A percentile compares a stretch with the other conserved stretches of the same genome.
These are phyloP conservation scores for Orbilia oligospora DNA, from an alignment of 2,329 filamentous ascomycete species.

Conservation along the genomic window DNA sequence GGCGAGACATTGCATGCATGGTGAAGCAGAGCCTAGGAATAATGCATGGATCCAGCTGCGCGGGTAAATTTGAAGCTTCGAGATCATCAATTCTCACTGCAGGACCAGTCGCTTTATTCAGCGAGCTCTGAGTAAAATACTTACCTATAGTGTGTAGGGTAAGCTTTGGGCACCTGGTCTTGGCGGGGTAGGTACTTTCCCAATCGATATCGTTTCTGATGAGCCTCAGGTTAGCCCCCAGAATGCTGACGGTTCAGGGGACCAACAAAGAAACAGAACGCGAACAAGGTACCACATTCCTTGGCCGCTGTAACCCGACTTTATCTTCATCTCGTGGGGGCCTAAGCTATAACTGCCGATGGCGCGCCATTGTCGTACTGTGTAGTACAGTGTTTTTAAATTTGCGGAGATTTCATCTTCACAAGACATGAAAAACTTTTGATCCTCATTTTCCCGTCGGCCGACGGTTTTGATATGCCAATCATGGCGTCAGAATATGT, in stretches of 20 bases:
- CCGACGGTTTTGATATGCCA: slow-evolving; percentile 1
- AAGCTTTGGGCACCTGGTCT: slow-evolving; percentile 4
- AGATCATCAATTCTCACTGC: background rate
- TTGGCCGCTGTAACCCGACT: background rate
- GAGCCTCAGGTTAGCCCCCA: background rate
- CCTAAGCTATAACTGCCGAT: slow-evolving; percentile 20
- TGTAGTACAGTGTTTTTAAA: slow-evolving; percentile 14
- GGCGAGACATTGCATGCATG: slow-evolving; percentile 19
- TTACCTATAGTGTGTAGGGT: background rate
- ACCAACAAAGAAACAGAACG: background rate
- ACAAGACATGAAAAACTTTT: background rate
- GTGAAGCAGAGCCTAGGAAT: background rate
- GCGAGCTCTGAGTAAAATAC: background rate
- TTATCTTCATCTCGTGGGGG: background rate
- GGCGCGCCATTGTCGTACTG: slow-evolving; percentile 21
- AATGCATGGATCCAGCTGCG: background rate
- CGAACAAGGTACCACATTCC: no score
- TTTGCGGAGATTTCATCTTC: slow-evolving; percentile 2
- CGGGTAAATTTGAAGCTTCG: slow-evolving; percentile 19
- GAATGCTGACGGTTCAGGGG: slow-evolving; percentile 15
- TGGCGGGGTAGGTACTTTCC: slow-evolving; percentile 7
- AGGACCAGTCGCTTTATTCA: background rate
- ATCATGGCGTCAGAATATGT: slow-evolving; percentile 19
- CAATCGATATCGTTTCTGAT: background rate
- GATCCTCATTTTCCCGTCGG: background rate